Evolutionary conservation across 306 rosid species (phyloP).

Genomic region (Cicer bijugum): DNA sequence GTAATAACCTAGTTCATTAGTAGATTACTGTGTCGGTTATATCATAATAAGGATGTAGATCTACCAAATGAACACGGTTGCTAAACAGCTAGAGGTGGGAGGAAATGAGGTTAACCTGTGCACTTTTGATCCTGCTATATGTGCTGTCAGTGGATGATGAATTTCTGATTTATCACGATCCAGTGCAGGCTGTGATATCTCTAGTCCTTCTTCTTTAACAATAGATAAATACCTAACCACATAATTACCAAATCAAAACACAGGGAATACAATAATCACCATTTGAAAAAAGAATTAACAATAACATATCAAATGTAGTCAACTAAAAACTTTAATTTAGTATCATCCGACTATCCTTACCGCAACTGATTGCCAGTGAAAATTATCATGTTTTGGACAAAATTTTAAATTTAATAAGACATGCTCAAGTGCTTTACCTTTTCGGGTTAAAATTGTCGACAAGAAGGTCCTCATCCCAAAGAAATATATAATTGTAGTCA

Average conservation of each 20-base stretch:
- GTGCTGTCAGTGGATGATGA: slow-evolving; percentile 83
- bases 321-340: slow-evolving; percentile 26
- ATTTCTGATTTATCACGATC: slow-evolving; percentile 83
- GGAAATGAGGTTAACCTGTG: slow-evolving; percentile 69
- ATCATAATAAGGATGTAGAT: slow-evolving; percentile 8
- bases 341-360: slow-evolving; percentile 24
- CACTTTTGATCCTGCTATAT: slow-evolving; percentile 63
- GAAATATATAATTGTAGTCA: slow-evolving; percentile 79
- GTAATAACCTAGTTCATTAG: slow-evolving; percentile 21
- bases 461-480: slow-evolving; percentile 97
- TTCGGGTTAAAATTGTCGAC: slow-evolving; percentile 80
- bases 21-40: not conserved
- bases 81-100: slow-evolving; percentile 34
- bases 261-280: slow-evolving; percentile 16
- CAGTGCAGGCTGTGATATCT: slow-evolving; percentile 97
- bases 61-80: slow-evolving; percentile 11
- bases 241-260: slow-evolving; percentile 38
- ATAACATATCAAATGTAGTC: slow-evolving; percentile 9
- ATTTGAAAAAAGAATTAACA: not conserved
- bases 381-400: not conserved
- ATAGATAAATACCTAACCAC: slow-evolving; percentile 74
- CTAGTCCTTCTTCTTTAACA: slow-evolving; percentile 80
- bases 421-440: slow-evolving; percentile 49
- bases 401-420: not conserved
- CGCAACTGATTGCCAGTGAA: not conserved